Percentiles rank a stretch among this genome's conserved stretches.
phyloP scores from a whole-genome alignment of 2,329 filamentous ascomycete genomes.

The Tetracladium maxilliforme region DNA sequence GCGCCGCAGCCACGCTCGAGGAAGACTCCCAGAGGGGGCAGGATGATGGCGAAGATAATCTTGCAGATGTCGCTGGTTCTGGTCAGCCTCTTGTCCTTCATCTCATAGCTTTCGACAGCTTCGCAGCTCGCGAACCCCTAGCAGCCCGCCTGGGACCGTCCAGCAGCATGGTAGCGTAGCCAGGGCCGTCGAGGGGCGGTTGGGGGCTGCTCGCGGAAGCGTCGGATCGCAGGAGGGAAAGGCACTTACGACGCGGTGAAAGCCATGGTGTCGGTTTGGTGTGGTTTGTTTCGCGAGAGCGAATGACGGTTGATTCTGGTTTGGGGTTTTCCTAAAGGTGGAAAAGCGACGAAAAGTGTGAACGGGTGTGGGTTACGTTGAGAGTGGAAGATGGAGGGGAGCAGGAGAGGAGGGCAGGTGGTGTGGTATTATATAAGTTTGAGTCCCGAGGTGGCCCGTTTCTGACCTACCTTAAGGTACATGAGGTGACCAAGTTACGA shows the following conservation, averaged over 20 bases:
- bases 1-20: conserved; percentile 82
- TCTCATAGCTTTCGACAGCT: neutral
- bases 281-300: too few species aligned
- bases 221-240: conserved; percentile 1
- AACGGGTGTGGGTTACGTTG: too few species aligned
- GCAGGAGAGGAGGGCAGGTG: too few species aligned
- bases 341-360: too few species aligned
- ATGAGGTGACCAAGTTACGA: too few species aligned
- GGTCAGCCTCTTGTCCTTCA: neutral
- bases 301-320: too few species aligned
- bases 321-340: too few species aligned
- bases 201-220: neutral
- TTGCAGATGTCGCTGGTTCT: conserved; percentile 54
- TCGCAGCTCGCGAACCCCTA: conserved; percentile 1
- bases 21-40: conserved; percentile 85
- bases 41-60: conserved; percentile 77
- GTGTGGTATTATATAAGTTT: too few species aligned
- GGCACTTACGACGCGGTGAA: conserved; percentile 39
- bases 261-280: conserved; percentile 24
- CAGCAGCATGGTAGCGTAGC: neutral
- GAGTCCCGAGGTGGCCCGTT: too few species aligned
- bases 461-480: too few species aligned
- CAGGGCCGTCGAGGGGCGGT: conserved; percentile 1
- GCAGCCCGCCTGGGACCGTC: neutral
- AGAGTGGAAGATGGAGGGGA: too few species aligned